Base-by-base conservation (phyloP, 768 basidiomycete genomes). In the Pleurotus ostreatus region DNA sequence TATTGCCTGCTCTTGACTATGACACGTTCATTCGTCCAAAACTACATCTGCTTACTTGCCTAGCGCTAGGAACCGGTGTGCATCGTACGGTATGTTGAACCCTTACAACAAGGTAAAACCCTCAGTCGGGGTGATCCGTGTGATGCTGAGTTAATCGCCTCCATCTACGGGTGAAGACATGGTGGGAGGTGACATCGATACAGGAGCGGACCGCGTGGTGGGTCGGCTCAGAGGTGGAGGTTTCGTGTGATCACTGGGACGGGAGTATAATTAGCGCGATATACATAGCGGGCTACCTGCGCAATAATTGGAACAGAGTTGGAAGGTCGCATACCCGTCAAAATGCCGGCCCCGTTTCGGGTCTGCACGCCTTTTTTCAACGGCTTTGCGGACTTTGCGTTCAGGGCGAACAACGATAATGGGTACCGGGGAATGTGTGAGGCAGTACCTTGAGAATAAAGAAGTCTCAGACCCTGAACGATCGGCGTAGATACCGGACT, bases 351-450 rank as follows among this genome's bases (percentile, higher is more conserved):
- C 91, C 16, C 93, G 79, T 71, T 94, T 97, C 2, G 94, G 94
- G 65, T 97, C 86, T 46, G 88, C 90, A 45, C 88, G 79, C 23
- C 94, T 80, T 68, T 97, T 96, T 63, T 89, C 92, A 45, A 89
- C 74, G 0, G 84, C 83, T 68, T 95, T 95, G 60, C 83, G 82
- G 25, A 94, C 85, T 65, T 94, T 93, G 38, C 90, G 79, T 63
- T 93, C 91, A 1, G 94, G 92, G 2, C 93, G 81, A 41, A 98
- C 94, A 51, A 98, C 96, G 59, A 98, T 94, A 62, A 97, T 91
- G 2, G 96, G 96, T 0, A 99, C 93, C 1, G 96, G 94, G 0
- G 93, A 94, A 65, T 92, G 94, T 15, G 89, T 88, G 43, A 97
- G 82, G 59, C 90, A 92, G 66, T 92, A 89, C 61, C 85, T 89